phyloP scores from a whole-genome alignment of 2,329 filamentous ascomycete genomes.

The Aaosphaeria arxii region DNA sequence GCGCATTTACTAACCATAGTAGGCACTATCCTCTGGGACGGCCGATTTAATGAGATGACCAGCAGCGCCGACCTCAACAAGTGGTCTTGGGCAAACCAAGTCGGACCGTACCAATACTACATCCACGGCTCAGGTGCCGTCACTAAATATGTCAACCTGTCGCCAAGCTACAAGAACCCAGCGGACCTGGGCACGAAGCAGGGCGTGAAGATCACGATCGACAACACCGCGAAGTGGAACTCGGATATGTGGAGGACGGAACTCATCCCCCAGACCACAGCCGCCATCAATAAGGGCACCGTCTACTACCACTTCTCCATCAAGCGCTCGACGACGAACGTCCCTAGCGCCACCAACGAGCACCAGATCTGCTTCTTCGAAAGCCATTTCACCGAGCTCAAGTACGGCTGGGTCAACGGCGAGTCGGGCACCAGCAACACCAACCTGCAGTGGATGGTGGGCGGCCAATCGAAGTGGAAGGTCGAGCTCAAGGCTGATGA shows the following conservation, averaged over 20 bases:
- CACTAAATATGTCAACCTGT: slow-evolving; percentile 61
- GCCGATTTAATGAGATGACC: slow-evolving; percentile 61
- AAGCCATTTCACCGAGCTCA: slow-evolving; percentile 72
- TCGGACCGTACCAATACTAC: slow-evolving; percentile 72
- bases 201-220: slow-evolving; percentile 67
- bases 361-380: slow-evolving; percentile 67
- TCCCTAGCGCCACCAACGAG: slow-evolving; percentile 61
- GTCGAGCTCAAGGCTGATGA: slow-evolving; percentile 59
- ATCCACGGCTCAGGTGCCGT: slow-evolving; percentile 63
- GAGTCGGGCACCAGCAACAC: slow-evolving; percentile 49
- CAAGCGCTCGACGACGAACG: slow-evolving; percentile 56
- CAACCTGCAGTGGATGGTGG: slow-evolving; percentile 63
- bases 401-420: slow-evolving; percentile 61
- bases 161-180: slow-evolving; percentile 61
- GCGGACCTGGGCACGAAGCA: slow-evolving; percentile 60
- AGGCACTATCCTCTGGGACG: slow-evolving; percentile 61
- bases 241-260: slow-evolving; percentile 73
- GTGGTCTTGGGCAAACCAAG: slow-evolving; percentile 67
- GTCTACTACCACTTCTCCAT: slow-evolving; percentile 73
- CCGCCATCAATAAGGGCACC: slow-evolving; percentile 63
- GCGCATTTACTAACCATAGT: slow-evolving; percentile 5
- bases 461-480: slow-evolving; percentile 61
- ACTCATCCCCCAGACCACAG: slow-evolving; percentile 67
- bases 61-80: slow-evolving; percentile 54
- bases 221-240: slow-evolving; percentile 66